Conservation (phyloP, 2,329 filamentous ascomycete genomes). For the Botrytis medusae region DNA sequence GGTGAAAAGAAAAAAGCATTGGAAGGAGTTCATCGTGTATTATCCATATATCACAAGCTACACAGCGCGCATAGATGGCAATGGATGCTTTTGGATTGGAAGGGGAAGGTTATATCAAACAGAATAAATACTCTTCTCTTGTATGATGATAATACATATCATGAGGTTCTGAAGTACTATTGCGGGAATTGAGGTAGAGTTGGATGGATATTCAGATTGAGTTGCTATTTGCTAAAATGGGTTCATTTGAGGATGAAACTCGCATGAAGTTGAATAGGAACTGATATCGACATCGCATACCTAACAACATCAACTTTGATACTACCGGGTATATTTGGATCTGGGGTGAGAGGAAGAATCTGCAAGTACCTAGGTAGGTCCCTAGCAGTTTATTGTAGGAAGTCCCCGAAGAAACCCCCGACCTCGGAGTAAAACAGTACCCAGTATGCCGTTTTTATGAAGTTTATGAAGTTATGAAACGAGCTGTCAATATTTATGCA, state of each 20-base stretch:
- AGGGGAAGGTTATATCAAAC: not conserved
- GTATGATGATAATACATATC: not conserved
- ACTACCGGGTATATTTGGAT: too few species aligned
- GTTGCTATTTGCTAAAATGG: too few species aligned
- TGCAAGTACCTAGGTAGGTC: not conserved
- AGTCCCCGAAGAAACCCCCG: not conserved
- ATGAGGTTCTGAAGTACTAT: not conserved
- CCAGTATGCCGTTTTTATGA: not conserved
- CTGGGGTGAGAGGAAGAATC: too few species aligned
- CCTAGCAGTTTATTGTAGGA: not conserved
- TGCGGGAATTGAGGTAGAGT: too few species aligned
- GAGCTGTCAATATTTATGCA: not conserved
- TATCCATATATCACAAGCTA: not conserved
- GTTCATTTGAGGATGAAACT: too few species aligned
- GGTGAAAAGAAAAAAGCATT: slow-evolving; percentile 4
- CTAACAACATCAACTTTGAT: too few species aligned
- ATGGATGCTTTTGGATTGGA: not conserved
- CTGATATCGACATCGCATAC: too few species aligned
- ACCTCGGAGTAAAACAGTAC: slow-evolving; percentile 7
- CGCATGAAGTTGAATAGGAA: too few species aligned
- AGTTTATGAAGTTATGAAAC: slow-evolving; percentile 8
- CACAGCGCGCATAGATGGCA: not conserved
- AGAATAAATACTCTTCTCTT: slow-evolving; percentile 15
- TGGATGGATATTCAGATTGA: too few species aligned
- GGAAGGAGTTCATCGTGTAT: not conserved